These are phyloP conservation scores for Hypoxylon subgilvum DNA, from an alignment of 495 filamentous ascomycete genomes.

Conservation along the genomic window DNA sequence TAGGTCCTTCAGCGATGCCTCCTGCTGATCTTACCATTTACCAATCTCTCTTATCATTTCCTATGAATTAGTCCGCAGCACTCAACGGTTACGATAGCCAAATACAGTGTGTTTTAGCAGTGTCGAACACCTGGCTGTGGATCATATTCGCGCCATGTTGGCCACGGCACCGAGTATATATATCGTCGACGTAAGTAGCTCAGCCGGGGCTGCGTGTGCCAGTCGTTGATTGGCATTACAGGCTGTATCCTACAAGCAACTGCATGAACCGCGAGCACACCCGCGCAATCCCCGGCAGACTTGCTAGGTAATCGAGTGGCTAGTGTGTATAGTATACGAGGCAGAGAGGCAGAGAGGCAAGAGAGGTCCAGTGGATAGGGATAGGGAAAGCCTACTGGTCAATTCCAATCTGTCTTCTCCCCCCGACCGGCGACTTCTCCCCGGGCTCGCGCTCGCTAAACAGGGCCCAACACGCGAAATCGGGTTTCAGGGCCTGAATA, in stretches of 20 bases:
- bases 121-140: constrained; percentile 10
- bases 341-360: not conserved
- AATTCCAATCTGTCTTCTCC: no score
- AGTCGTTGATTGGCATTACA: no score
- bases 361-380: not conserved
- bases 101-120: constrained; percentile 12
- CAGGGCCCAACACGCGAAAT: constrained; percentile 5
- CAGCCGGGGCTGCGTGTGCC: not conserved
- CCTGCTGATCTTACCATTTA: no score
- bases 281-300: no score
- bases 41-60: no score
- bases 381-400: not conserved
- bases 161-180: not conserved
- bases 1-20: no score
- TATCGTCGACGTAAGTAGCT: constrained; percentile 5
- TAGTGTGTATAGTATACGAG: not conserved
- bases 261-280: no score
- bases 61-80: no score
- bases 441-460: not conserved
- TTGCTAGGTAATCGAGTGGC: not conserved
- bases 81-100: not conserved
- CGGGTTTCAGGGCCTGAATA: not conserved
- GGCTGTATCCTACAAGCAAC: no score
- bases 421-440: no score
- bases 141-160: not conserved